Evolutionary conservation across 2,329 filamentous ascomycete species (phyloP), one percentile per base, ranked within the genome.

Genomic region (Elsinoe arachidis): DNA sequence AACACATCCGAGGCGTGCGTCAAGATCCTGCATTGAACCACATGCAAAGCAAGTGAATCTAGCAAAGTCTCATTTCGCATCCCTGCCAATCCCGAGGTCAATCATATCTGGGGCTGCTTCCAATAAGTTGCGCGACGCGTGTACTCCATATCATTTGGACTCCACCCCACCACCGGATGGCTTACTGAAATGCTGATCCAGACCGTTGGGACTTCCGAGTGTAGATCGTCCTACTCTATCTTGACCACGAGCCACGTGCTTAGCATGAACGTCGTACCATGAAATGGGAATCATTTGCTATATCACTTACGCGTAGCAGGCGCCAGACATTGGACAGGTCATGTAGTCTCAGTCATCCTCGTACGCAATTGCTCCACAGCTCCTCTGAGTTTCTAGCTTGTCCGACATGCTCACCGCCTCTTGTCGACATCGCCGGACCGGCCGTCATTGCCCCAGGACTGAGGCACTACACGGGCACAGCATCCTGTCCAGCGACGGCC

Each of bases 171-270:
- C 26, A 17, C 46, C 26, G 46, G 46, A 34, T 51, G n/a, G 30
- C 17, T 26, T 21, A 12, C 46, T 26, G 17, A 15, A 34, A 38
- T 37, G 33, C 33, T 53, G 49, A 53, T 53, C 49, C 34, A 53
- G 49, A 53, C 49, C 49, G 49, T 53, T 53, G 49, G 49, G 23
- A 33, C 12, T 26, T 34, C 15, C 49, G 33, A 53, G 11, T 15
- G 49, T 53, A 53, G 34, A 53, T 53, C 49, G 26, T 30, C 14
- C 12, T 53, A 53, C 14, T 53, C 34, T 37, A 39, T 39, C 49
- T 39, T 14, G 23, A 53, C 33, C 26, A 33, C 30, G 23, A 38
- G 49, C 49, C 49, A 53, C 49, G 49, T 53, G 49, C 34, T 44
- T 44, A 44, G 41, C 17, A 44, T 44, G 19, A 44, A 44, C 41